Evolutionary conservation across 2,329 filamentous ascomycete genomes (phyloP).

Genomic region (Aschersonia sp.): DNA sequence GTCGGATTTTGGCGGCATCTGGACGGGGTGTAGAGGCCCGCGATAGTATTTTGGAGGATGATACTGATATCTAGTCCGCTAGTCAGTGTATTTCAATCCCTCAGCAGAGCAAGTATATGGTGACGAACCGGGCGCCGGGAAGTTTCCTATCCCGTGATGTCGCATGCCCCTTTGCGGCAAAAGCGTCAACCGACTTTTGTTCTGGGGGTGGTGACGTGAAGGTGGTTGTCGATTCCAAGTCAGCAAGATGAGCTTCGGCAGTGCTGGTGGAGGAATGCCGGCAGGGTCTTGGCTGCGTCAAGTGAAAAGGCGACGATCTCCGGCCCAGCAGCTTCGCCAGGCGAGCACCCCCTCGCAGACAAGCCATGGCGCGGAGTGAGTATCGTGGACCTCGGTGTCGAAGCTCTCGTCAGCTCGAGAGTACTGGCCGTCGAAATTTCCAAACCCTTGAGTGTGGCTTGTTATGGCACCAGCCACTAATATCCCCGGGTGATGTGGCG

Average conservation of each 20-base stretch:
- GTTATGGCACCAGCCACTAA: constrained; percentile 10
- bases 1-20: constrained; percentile 75
- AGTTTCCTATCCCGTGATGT: constrained; percentile 22
- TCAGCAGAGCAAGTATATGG: no score
- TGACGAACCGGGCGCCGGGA: constrained; percentile 30
- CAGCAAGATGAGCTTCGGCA: constrained; percentile 22
- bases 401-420: not conserved
- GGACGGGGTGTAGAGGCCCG: constrained; percentile 82
- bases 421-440: constrained; percentile 16
- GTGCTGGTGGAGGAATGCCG: constrained; percentile 34
- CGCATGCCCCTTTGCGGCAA: no score
- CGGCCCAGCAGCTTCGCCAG: constrained; percentile 16
- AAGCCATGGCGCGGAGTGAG: constrained; percentile 19
- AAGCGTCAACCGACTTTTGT: constrained; percentile 10
- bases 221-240: constrained; percentile 37
- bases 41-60: constrained; percentile 90
- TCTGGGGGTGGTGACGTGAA: constrained; percentile 27
- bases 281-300: constrained; percentile 12
- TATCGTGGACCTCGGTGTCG: constrained; percentile 1
- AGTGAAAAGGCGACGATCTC: constrained; percentile 12
- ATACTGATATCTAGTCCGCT: constrained; percentile 67
- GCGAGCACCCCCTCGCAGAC: constrained; percentile 24
- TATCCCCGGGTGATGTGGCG: constrained; percentile 3
- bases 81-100: not conserved
- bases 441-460: constrained; percentile 6